Percentiles rank a stretch among this genome's conserved stretches.
Conservation (phyloP, 2,329 filamentous ascomycete genomes). For the Epichloe sp. region DNA sequence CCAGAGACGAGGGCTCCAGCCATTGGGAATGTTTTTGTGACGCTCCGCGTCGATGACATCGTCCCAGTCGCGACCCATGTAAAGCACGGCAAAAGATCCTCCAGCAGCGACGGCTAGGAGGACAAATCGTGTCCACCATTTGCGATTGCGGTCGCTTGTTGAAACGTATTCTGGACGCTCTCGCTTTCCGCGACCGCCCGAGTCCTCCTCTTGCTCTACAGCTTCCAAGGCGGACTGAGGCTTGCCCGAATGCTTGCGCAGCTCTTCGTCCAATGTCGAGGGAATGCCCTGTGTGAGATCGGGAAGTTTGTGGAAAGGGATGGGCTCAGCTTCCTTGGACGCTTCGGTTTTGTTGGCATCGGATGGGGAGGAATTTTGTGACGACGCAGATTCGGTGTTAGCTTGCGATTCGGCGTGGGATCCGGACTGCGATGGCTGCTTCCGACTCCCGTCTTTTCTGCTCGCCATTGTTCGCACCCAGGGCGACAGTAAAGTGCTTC, state of each 20-base stretch:
- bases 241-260: slow-evolving; percentile 29
- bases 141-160: slow-evolving; percentile 72
- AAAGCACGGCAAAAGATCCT: slow-evolving; percentile 47
- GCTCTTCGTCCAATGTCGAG: slow-evolving; percentile 74
- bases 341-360: slow-evolving; percentile 10
- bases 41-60: slow-evolving; percentile 59
- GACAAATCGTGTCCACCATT: slow-evolving; percentile 61
- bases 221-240: slow-evolving; percentile 19
- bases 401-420: slow-evolving; percentile 1
- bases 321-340: slow-evolving; percentile 25
- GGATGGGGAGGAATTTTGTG: neutral
- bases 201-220: slow-evolving; percentile 22
- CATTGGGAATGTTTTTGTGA: slow-evolving; percentile 61
- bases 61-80: slow-evolving; percentile 82
- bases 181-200: slow-evolving; percentile 22
- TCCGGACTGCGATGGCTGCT: slow-evolving; percentile 2
- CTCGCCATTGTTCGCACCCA: slow-evolving; percentile 19
- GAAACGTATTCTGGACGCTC: slow-evolving; percentile 72
- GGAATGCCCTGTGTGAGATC: slow-evolving; percentile 92
- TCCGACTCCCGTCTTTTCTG: slow-evolving; percentile 7
- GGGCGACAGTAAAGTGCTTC: slow-evolving; percentile 11
- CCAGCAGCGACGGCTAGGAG: slow-evolving; percentile 48
- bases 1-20: slow-evolving; percentile 64
- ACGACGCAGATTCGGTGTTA: slow-evolving; percentile 4
- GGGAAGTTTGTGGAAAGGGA: slow-evolving; percentile 58